These are phyloP conservation scores for Cercospora zeina DNA, from an alignment of 2,329 filamentous ascomycete species.

Conservation along the genomic window DNA sequence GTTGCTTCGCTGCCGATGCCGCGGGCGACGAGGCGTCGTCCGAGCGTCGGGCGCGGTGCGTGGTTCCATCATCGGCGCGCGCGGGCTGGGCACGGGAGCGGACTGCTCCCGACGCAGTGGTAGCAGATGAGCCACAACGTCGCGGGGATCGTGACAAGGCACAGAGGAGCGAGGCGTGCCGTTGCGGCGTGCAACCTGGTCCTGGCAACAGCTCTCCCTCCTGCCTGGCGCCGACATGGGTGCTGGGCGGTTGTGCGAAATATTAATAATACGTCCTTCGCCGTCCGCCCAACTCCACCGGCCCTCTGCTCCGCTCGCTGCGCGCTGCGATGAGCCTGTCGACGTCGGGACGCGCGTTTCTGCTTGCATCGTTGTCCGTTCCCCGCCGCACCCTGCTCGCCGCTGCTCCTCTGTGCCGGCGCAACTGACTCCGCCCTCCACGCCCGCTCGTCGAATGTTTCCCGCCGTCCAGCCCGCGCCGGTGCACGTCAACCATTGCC, in stretches of 20 bases:
- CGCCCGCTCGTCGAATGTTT: slow-evolving; percentile 25
- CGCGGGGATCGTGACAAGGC: slow-evolving; percentile 1
- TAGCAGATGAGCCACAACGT: neutral
- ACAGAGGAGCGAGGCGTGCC: no score
- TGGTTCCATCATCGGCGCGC: neutral
- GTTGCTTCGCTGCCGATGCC: neutral
- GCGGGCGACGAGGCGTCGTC: no score
- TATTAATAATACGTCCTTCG: slow-evolving; percentile 10
- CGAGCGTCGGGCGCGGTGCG: neutral
- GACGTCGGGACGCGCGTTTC: slow-evolving; percentile 27
- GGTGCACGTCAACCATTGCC: slow-evolving; percentile 16
- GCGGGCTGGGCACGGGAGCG: neutral
- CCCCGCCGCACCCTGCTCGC: neutral
- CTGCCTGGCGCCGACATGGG: slow-evolving; percentile 11
- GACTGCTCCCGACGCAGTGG: neutral
- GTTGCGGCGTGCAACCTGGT: slow-evolving; percentile 14
- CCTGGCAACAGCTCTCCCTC: slow-evolving; percentile 11
- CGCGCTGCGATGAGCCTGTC: slow-evolving; percentile 15
- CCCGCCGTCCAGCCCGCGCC: slow-evolving; percentile 24
- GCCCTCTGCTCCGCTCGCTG: neutral
- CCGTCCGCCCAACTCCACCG: neutral
- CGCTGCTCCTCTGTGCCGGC: slow-evolving; percentile 4
- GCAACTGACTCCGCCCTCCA: slow-evolving; percentile 11
- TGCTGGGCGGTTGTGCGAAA: slow-evolving; percentile 6
- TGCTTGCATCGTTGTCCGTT: slow-evolving; percentile 19